Evolutionary conservation across 2,329 filamentous ascomycete genomes (phyloP), one percentile per base, ranked within the genome.

Genomic region (Xenosphaeropsis pyriputrescens): DNA sequence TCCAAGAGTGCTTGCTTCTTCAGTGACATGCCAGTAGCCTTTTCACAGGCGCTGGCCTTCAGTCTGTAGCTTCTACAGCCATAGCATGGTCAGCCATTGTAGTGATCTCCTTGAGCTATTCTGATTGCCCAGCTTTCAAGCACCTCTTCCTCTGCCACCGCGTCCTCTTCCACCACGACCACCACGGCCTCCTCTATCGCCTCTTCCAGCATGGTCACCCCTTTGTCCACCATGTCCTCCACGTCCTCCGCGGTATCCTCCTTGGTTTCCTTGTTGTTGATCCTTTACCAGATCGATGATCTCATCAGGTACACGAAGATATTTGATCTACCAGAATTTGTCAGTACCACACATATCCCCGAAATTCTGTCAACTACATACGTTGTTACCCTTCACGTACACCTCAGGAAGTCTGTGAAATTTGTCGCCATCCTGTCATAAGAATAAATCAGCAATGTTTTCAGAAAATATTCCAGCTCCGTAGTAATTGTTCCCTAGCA

Each of bases 351-450:
- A 32, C 34, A 5, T 19, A 26, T 35, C 13, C 16, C 12, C 5
- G 18, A 15, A 15, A 5, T 22, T 3, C 18, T 16, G 3, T 19
- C 6, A 29, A 30, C n/a, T 32, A 47, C 54, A 30, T 63, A 95
- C 89, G 57, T 96, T 98, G 63, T 96, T 98, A 43, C 91, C 91
- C 57, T 93, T 82, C 37, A 98, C 84, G 55, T 98, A 98, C 41
- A 89, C 86, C 59, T 98, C 93, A 29, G 86, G 79, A 60, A 98
- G 65, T 54, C 85, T 73, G 59, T 85, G 81, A 61, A 98, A 98
- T 56, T 83, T 88, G 61, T 96, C 88, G 45, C 86, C 91, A 54
- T 96, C 89, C 75, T 80, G 43, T 11, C 22, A 26, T 9, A 9
- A 26, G 12, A 26, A 6, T 11, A 5, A 6, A 11, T 26, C 22